A percentile compares a stretch with the other conserved stretches of the same genome.
These are phyloP conservation scores for Aspergillus panamensis DNA, from an alignment of 495 filamentous ascomycete species.

Conservation along the genomic window DNA sequence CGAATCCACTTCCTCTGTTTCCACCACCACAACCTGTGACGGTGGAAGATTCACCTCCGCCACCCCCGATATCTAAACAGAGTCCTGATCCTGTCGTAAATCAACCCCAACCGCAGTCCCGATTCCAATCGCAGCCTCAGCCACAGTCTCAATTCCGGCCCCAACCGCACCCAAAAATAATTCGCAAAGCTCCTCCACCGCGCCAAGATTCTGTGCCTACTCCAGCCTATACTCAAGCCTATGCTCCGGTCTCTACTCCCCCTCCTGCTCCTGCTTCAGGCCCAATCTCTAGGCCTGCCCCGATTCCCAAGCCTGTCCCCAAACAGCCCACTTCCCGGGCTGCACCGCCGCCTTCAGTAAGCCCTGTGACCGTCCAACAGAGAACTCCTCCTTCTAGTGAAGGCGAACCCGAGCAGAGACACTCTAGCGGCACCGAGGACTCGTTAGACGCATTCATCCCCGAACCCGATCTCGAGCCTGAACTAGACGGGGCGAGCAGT, in stretches of 20 bases:
- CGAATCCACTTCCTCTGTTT: conserved; percentile 25
- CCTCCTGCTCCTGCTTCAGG: not conserved
- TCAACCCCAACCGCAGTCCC: conserved; percentile 5
- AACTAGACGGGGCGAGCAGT: conserved; percentile 16
- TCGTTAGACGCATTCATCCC: conserved; percentile 42
- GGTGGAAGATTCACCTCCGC: conserved; percentile 4
- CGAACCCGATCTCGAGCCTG: conserved; percentile 40
- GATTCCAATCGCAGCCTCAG: not conserved
- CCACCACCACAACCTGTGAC: conserved; percentile 13
- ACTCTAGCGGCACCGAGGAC: conserved; percentile 17
- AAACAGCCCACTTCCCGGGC: conserved; percentile 6
- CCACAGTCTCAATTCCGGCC: not conserved
- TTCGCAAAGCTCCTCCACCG: not conserved
- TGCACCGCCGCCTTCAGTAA: conserved; percentile 3
- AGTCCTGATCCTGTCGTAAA: not conserved
- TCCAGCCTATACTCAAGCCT: not conserved
- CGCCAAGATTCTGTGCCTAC: not conserved
- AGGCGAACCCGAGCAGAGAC: conserved; percentile 15
- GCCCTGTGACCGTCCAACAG: conserved; percentile 11
- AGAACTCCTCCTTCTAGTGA: conserved; percentile 22
- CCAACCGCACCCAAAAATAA: not conserved
- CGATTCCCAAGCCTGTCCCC: conserved; percentile 4
- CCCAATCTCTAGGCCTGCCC: conserved; percentile 1
- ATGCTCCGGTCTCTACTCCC: not conserved
- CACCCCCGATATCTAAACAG: not conserved